Evolutionary conservation across 495 filamentous ascomycete species (phyloP).

Genomic region (Penicillium roqueforti): DNA sequence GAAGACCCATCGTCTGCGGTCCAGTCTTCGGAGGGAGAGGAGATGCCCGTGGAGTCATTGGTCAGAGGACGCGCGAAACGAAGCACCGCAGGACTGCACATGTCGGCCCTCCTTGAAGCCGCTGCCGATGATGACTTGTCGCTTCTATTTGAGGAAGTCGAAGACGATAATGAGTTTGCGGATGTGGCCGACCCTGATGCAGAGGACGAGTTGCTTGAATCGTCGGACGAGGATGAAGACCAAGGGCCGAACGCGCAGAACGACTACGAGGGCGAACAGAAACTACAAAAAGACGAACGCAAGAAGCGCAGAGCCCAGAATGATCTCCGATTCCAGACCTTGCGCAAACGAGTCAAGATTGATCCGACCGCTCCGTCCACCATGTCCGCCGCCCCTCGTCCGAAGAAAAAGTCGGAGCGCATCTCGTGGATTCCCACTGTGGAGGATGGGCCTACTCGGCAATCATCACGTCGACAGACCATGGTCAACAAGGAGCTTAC

Average conservation of each 20-base stretch:
- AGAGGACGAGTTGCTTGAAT: constrained; percentile 78
- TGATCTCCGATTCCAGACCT: constrained; percentile 46
- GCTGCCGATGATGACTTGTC: constrained; percentile 76
- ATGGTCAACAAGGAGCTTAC: constrained; percentile 79
- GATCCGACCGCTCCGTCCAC: constrained; percentile 53
- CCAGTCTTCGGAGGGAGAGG: constrained; percentile 36
- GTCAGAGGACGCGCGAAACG: constrained; percentile 73
- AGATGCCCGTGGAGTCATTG: constrained; percentile 62
- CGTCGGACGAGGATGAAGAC: constrained; percentile 70
- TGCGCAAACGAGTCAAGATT: constrained; percentile 61
- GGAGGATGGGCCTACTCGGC: constrained; percentile 74
- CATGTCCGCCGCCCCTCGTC: constrained; percentile 50
- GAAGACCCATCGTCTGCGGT: constrained; percentile 28
- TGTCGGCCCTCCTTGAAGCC: constrained; percentile 73
- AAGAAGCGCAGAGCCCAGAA: constrained; percentile 74
- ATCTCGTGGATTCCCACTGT: constrained; percentile 79
- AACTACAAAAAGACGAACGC: constrained; percentile 62
- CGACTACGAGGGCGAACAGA: constrained; percentile 58
- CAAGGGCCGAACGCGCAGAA: constrained; percentile 61
- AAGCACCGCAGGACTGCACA: constrained; percentile 79
- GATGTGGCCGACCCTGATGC: constrained; percentile 63
- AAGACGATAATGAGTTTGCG: constrained; percentile 76
- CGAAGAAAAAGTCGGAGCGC: constrained; percentile 91
- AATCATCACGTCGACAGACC: constrained; percentile 78
- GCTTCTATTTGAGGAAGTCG: constrained; percentile 78